phyloP scores from a whole-genome alignment of 176 grass and related monocot species.

The Avena atlantica region DNA sequence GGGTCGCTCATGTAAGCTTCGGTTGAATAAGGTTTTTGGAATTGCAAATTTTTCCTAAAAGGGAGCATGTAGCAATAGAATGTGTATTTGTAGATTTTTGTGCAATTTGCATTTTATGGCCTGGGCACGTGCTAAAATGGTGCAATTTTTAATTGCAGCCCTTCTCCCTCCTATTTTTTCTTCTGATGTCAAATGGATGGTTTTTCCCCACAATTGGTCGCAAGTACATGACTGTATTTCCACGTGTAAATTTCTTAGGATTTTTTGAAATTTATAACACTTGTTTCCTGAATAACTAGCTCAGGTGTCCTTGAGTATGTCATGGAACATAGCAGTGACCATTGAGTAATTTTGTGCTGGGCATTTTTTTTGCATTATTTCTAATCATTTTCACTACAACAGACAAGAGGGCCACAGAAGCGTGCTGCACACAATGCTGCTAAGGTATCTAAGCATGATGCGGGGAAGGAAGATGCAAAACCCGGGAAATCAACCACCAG shows the following conservation, averaged over 20 bases:
- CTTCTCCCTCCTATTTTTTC: neutral
- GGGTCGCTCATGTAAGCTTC: neutral
- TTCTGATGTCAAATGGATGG: neutral
- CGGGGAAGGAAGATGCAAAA: constrained; percentile 70
- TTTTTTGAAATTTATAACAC: neutral
- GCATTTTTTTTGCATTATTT: constrained; percentile 29
- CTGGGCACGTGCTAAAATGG: neutral
- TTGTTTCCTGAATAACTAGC: neutral
- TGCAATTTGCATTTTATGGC: neutral
- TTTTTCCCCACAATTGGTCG: neutral
- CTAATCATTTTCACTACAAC: constrained; percentile 40
- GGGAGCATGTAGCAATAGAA: neutral
- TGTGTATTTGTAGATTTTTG: neutral
- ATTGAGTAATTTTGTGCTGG: constrained; percentile 13
- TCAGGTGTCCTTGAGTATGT: constrained; percentile 31
- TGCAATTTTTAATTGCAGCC: neutral
- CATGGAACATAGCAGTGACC: neutral
- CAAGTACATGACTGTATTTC: constrained; percentile 3
- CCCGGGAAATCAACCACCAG: constrained; percentile 71
- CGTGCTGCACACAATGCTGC: constrained; percentile 54
- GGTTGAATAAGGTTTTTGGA: neutral
- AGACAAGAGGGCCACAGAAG: constrained; percentile 78
- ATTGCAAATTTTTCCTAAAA: constrained; percentile 5
- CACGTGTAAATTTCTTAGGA: neutral
- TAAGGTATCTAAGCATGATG: constrained; percentile 75